Conservation (phyloP, 306 rosid species). For the Betula pendula region DNA sequence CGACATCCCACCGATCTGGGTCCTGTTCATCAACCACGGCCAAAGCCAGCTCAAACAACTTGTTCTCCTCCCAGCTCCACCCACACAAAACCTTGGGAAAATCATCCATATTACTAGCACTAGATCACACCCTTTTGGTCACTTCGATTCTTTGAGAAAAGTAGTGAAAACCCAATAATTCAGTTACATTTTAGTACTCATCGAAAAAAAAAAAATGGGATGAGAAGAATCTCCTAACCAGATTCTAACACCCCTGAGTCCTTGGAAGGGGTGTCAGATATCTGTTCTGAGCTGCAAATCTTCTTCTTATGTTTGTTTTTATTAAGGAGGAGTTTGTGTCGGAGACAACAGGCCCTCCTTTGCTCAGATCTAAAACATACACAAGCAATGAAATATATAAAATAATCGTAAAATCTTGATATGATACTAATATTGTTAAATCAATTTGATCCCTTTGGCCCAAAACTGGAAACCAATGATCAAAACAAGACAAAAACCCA, state of each 20-base stretch:
- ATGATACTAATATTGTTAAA: neutral
- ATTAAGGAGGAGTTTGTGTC: constrained; percentile 21
- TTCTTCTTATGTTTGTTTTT: neutral
- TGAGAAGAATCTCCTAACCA: constrained; percentile 20
- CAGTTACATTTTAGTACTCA: constrained; percentile 34
- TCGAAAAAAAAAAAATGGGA: neutral
- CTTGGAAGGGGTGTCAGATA: constrained; percentile 21
- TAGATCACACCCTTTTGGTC: constrained; percentile 11
- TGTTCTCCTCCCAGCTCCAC: constrained; percentile 93
- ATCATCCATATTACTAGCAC: constrained; percentile 35
- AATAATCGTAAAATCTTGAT: constrained; percentile 8
- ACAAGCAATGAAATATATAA: constrained; percentile 5
- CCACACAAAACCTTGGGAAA: constrained; percentile 38
- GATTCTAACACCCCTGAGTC: constrained; percentile 25
- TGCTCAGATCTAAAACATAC: constrained; percentile 21
- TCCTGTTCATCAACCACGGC: constrained; percentile 68
- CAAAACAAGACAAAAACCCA: constrained; percentile 33
- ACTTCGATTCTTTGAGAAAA: constrained; percentile 15
- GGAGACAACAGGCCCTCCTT: constrained; percentile 25
- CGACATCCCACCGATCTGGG: constrained; percentile 67
- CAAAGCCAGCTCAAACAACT: constrained; percentile 75
- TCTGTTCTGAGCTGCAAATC: constrained; percentile 19
- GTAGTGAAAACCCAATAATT: constrained; percentile 23
- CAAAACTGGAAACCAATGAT: constrained; percentile 41
- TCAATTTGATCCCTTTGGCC: constrained; percentile 20